phyloP scores from a whole-genome alignment of 2,329 filamentous ascomycete species.

The Claviceps fusiformis region DNA sequence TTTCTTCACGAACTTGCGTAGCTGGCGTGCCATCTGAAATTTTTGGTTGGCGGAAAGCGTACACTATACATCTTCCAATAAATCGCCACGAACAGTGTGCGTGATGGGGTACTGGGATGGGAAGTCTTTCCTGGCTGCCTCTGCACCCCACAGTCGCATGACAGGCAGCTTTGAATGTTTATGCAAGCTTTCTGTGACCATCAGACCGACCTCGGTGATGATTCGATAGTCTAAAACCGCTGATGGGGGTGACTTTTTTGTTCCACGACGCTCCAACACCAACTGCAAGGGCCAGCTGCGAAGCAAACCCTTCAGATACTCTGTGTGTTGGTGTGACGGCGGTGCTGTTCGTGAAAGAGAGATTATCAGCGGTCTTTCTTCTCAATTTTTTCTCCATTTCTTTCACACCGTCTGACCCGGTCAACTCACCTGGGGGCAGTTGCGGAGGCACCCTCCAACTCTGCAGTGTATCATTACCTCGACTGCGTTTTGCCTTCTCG shows the following conservation, averaged over 20 bases:
- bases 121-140: not conserved
- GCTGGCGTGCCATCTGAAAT: conserved; percentile 12
- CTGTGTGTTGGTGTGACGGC: conserved; percentile 3
- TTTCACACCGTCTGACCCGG: not conserved
- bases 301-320: conserved; percentile 8
- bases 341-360: conserved; percentile 1
- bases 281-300: conserved; percentile 6
- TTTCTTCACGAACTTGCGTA: conserved; percentile 14
- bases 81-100: conserved; percentile 9
- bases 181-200: conserved; percentile 6
- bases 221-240: not conserved
- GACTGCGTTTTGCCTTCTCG: not conserved
- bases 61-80: conserved; percentile 18
- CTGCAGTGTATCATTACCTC: not conserved
- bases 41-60: conserved; percentile 11
- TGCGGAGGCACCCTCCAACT: not conserved
- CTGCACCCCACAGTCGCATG: conserved; percentile 6
- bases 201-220: conserved; percentile 7
- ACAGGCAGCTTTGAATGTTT: conserved; percentile 6
- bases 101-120: not conserved
- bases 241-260: not conserved
- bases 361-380: not conserved
- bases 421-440: conserved; percentile 2
- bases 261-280: conserved; percentile 4
- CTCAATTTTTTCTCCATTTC: not conserved